Percentiles rank a stretch among this genome's conserved stretches.
These are phyloP conservation scores for Penicillium coffeae DNA, from an alignment of 495 filamentous ascomycete species.

Conservation along the genomic window DNA sequence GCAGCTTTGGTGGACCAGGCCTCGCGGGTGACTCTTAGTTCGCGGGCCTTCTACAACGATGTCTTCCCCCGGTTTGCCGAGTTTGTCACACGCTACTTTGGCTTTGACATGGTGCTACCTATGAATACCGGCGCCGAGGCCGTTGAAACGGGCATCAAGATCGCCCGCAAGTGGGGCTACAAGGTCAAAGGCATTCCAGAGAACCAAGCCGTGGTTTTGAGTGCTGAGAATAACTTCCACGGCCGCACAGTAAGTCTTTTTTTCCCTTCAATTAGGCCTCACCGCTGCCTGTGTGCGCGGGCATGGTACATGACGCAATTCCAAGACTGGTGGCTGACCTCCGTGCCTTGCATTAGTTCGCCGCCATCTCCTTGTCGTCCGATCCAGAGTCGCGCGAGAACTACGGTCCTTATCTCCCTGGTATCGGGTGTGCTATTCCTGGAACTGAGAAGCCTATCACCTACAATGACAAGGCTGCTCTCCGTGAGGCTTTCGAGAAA, in stretches of 20 bases:
- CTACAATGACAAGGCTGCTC: constrained; percentile 79
- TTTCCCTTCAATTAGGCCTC: neutral
- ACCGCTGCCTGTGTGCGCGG: neutral
- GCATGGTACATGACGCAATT: constrained; percentile 2
- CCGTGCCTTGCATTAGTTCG: constrained; percentile 62
- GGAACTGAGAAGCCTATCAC: constrained; percentile 72
- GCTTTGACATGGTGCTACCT: constrained; percentile 97
- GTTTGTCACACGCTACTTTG: constrained; percentile 82
- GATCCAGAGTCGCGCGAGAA: constrained; percentile 95
- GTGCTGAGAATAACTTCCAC: constrained; percentile 90
- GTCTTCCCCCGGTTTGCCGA: constrained; percentile 96
- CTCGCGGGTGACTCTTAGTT: constrained; percentile 84
- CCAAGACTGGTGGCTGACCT: constrained; percentile 9
- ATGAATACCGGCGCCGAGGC: constrained; percentile 99
- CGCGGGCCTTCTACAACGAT: constrained; percentile 97
- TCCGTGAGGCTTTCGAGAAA: constrained; percentile 72
- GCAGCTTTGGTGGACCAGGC: constrained; percentile 89
- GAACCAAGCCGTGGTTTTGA: constrained; percentile 79
- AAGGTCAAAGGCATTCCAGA: constrained; percentile 88
- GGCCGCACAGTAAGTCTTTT: constrained; percentile 73
- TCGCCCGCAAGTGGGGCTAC: constrained; percentile 98
- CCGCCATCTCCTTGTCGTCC: constrained; percentile 88
- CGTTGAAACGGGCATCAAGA: constrained; percentile 97
- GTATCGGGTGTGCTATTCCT: constrained; percentile 74
- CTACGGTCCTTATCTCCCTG: constrained; percentile 93